Percentiles rank a stretch among this genome's conserved stretches.
These are phyloP conservation scores for Erigeron philadelphicus DNA, from an alignment of 140 eudicot species.

Conservation along the genomic window DNA sequence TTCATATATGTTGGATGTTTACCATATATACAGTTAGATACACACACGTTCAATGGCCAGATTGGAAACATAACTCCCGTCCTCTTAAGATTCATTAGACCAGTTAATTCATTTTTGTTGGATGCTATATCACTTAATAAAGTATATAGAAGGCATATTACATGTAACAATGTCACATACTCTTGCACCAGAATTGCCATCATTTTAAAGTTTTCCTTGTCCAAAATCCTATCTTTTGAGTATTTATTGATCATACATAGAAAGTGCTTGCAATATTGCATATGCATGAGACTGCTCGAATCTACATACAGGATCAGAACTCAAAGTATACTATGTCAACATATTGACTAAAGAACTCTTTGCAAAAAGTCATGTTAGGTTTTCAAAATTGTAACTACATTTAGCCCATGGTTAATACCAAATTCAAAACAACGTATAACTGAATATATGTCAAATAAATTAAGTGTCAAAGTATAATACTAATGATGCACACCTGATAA, in stretches of 20 bases:
- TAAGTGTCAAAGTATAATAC: not conserved
- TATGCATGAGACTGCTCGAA: not conserved
- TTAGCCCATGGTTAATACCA: not conserved
- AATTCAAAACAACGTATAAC: slow-evolving; percentile 7
- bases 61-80: not conserved
- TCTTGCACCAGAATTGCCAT: slow-evolving; percentile 1
- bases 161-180: not conserved
- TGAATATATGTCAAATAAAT: slow-evolving; percentile 1
- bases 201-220: not conserved
- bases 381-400: not conserved
- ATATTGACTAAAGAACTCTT: not conserved
- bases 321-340: not conserved
- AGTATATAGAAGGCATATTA: not conserved
- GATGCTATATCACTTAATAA: slow-evolving; percentile 1
- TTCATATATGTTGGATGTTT: not conserved
- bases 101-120: slow-evolving; percentile 7
- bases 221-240: not conserved
- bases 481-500: slow-evolving; percentile 24
- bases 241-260: not conserved
- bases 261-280: not conserved
- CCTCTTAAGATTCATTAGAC: slow-evolving; percentile 6
- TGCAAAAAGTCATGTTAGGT: not conserved
- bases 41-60: not conserved
- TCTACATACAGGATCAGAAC: not conserved
- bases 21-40: not conserved